Evolutionary conservation across 768 basidiomycete species (phyloP).

Genomic region (Trametes elegans): DNA sequence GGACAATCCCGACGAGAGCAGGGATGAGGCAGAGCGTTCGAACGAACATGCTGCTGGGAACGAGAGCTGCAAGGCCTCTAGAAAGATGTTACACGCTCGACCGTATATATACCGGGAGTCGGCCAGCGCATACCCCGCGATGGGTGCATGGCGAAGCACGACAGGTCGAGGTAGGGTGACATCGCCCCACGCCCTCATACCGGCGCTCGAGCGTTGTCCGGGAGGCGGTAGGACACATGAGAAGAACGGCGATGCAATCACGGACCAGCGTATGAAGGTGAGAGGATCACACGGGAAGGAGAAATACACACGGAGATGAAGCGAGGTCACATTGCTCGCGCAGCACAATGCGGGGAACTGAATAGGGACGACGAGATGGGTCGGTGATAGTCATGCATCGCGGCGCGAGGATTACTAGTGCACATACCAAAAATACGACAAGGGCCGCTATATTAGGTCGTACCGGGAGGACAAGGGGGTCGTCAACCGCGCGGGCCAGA

Average conservation of each 20-base stretch:
- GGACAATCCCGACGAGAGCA: background rate
- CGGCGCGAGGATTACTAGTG: background rate
- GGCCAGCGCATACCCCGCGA: background rate
- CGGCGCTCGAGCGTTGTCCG: background rate
- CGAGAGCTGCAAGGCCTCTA: background rate
- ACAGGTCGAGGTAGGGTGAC: background rate
- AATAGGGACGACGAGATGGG: background rate
- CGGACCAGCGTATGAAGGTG: background rate
- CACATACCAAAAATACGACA: background rate
- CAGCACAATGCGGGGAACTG: background rate
- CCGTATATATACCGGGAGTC: background rate
- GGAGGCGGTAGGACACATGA: background rate
- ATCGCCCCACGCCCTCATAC: background rate
- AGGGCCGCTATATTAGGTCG: background rate
- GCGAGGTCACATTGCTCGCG: slow-evolving; percentile 13
- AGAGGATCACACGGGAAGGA: slow-evolving; percentile 12
- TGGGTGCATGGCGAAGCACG: background rate
- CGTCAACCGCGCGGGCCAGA: background rate
- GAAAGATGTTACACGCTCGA: background rate
- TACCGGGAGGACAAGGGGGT: background rate
- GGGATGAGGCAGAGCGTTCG: slow-evolving; percentile 7
- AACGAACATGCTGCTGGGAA: slow-evolving; percentile 3
- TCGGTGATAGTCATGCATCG: background rate
- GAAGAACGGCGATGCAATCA: slow-evolving; percentile 6
- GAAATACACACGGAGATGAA: slow-evolving; percentile 7